Base-by-base conservation (phyloP, 768 basidiomycete species). In the Aureoboletus auriporus region DNA sequence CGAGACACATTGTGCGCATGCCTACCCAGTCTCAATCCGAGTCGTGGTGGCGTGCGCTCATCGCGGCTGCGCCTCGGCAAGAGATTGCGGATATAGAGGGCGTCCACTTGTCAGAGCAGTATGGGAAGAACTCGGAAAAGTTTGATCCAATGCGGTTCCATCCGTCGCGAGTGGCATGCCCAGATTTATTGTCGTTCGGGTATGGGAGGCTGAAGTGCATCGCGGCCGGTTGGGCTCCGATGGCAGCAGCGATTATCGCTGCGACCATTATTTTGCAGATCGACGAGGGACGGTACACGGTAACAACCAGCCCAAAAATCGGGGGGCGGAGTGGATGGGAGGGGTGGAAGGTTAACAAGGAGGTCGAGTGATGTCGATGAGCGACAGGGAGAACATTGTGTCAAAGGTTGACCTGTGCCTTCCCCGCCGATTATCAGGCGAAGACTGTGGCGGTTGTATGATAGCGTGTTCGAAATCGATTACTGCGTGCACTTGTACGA, bases 171-270 rank as follows among this genome's bases (percentile, higher is more conserved):
- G 49, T 39, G 45, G 39, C 58, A 56, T 48, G 62, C 54, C 51
- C 65, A 1, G 63, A 28, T 48, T 58, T 55, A 29, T 63, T 67
- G 11, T 67, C 78, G 0, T 84, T 84, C 54, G 82, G 83, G 2
- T 59, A 68, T 41, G 80, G 26, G 5, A 43, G 31, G 6, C 10
- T 66, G 59, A 64, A 10, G 54, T 82, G 44, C 42, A 60, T 77
- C 1, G 83, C 79, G 0, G 60, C 63, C 6, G 59, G 59, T 0
- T 82, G 81, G 80, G 83, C 83, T 2, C 82, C 83, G 0, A 70
- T 76, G 58, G 79, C 79, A 0, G 76, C 74, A 1, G 81, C 67
- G 0, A 46, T 80, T 0, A 71, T 83, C 5, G 68, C 69, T 5
- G 78, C 70, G 2, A 71, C 71, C 4, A 52, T 79, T 0, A 50